Conservation (phyloP, 148 eudicot species). For the Camellia lanceoleosa region DNA sequence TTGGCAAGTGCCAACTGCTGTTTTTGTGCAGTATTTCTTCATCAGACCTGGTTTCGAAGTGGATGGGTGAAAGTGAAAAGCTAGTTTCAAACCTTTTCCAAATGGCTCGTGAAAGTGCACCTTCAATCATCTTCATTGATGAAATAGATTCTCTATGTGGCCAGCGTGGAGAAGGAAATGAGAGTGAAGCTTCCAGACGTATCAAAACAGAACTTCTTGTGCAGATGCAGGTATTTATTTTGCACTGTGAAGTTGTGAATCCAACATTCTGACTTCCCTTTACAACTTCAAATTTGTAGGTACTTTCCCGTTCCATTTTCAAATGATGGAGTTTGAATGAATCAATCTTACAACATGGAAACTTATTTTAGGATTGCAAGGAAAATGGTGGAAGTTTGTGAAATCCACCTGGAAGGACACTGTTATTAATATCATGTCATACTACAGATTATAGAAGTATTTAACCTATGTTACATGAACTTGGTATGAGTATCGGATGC, state of each 20-base stretch:
- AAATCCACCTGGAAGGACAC: too few species aligned
- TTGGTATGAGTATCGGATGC: too few species aligned
- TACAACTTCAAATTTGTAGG: background rate
- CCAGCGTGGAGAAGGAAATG: conserved; percentile 99
- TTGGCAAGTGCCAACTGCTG: conserved; percentile 49
- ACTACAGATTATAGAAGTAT: too few species aligned
- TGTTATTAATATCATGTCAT: background rate
- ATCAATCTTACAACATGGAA: too few species aligned
- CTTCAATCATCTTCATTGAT: conserved; percentile 90
- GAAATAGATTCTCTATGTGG: conserved; percentile 99
- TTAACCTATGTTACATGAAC: too few species aligned
- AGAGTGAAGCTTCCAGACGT: conserved; percentile 99
- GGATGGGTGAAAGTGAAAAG: conserved; percentile 99
- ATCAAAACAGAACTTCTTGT: conserved; percentile 97
- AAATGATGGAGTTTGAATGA: background rate
- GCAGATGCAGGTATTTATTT: conserved; percentile 89
- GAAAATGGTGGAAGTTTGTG: background rate
- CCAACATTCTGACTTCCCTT: too few species aligned
- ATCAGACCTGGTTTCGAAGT: conserved; percentile 97
- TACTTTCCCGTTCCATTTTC: background rate
- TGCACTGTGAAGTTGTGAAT: too few species aligned
- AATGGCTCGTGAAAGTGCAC: conserved; percentile 99
- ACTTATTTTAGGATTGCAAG: background rate
- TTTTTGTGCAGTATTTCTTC: conserved; percentile 74
- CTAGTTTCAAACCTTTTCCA: conserved; percentile 91